Percentiles rank a stretch among this genome's conserved stretches.
phyloP scores from a whole-genome alignment of 768 basidiomycete species.

The Baorangia bicolor region DNA sequence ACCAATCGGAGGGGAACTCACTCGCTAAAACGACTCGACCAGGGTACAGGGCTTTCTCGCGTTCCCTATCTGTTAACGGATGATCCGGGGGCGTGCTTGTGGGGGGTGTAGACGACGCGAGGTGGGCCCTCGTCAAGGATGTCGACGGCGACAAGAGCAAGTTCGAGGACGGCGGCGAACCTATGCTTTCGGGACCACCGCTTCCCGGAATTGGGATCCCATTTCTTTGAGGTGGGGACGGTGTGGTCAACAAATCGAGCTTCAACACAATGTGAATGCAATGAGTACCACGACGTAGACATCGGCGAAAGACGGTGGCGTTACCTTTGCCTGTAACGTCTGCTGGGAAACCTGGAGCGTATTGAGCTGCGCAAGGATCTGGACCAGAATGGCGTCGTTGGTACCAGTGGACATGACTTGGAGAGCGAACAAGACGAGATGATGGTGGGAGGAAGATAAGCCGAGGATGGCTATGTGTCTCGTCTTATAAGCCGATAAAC shows the following conservation, averaged over 20 bases:
- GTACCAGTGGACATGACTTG: conserved; percentile 27
- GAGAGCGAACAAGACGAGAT: conserved; percentile 4
- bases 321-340: conserved; percentile 75
- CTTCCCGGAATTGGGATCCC: conserved; percentile 28
- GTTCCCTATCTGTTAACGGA: conserved; percentile 51
- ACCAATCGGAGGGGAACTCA: conserved; percentile 38
- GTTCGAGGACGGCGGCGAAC: conserved; percentile 25
- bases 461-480: neutral
- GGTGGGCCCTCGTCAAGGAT: conserved; percentile 22
- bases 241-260: conserved; percentile 48
- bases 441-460: conserved; percentile 14
- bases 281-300: neutral
- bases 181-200: conserved; percentile 5
- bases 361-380: conserved; percentile 72
- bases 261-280: conserved; percentile 21
- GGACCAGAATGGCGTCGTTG: conserved; percentile 58
- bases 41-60: conserved; percentile 77
- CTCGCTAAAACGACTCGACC: conserved; percentile 82
- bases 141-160: conserved; percentile 32
- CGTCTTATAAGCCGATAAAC: conserved; percentile 8
- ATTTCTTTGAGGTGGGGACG: conserved; percentile 27
- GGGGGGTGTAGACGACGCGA: conserved; percentile 30
- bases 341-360: conserved; percentile 74
- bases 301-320: neutral
- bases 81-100: conserved; percentile 20